Evolutionary conservation across 208 protist genomes (phyloP).

Genomic region (Trypanosoma conorhini): DNA sequence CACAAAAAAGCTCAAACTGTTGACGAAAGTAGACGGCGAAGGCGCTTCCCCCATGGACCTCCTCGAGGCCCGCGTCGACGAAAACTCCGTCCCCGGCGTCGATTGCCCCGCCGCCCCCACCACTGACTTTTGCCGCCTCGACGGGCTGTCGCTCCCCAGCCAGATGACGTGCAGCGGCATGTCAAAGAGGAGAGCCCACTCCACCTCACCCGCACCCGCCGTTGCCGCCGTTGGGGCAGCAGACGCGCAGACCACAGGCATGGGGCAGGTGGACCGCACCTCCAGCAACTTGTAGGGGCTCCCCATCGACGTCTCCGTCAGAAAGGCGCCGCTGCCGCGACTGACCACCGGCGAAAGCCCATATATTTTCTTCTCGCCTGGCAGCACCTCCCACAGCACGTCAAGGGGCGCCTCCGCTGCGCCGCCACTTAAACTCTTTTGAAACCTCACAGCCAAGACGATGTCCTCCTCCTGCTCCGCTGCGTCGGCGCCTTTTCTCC

Average conservation of each 20-base stretch:
- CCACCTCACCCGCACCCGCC: not conserved
- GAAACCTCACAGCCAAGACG: slow-evolving; percentile 46
- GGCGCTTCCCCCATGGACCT: not conserved
- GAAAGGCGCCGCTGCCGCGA: slow-evolving; percentile 14
- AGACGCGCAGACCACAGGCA: slow-evolving; percentile 11
- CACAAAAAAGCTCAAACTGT: slow-evolving; percentile 30
- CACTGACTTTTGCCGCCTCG: not conserved
- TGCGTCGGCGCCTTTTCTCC: slow-evolving; percentile 17
- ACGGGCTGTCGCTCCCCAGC: not conserved
- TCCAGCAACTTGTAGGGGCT: not conserved
- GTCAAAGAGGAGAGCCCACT: slow-evolving; percentile 21
- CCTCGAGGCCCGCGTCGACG: not conserved
- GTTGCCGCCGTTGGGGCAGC: no score
- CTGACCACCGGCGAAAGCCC: not conserved
- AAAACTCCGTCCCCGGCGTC: not conserved
- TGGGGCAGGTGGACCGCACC: slow-evolving; percentile 1
- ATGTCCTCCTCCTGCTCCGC: slow-evolving; percentile 23
- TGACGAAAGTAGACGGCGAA: not conserved
- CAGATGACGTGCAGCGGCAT: slow-evolving; percentile 20
- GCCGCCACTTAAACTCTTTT: slow-evolving; percentile 5
- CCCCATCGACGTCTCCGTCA: not conserved
- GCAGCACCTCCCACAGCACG: slow-evolving; percentile 24
- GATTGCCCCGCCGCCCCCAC: not conserved
- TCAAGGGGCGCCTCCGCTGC: not conserved
- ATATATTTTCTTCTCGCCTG: slow-evolving; percentile 3